Evolutionary conservation across 73 alveolate genomes (phyloP).

Genomic region (Blepharisma japonicum): DNA sequence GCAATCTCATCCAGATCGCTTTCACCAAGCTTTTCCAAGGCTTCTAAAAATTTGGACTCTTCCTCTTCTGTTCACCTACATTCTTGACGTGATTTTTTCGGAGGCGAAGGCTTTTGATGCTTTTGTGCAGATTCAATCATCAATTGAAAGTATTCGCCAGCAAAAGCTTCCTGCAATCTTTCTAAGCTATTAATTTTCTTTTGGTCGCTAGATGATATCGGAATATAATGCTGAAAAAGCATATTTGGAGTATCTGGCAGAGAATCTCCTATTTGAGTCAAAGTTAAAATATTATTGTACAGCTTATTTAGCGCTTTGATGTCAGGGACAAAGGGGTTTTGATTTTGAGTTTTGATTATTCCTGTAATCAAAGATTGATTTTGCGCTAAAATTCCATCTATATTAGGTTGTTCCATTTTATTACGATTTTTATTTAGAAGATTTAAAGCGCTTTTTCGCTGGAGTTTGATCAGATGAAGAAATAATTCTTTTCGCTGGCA

Average conservation of each 20-base stretch:
- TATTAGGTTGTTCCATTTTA: too few species aligned
- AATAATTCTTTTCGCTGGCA: too few species aligned
- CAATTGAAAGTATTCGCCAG: slow-evolving; percentile 19
- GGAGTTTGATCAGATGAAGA: too few species aligned
- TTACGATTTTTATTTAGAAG: too few species aligned
- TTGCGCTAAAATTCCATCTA: slow-evolving; percentile 3
- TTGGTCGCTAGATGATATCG: slow-evolving; percentile 15
- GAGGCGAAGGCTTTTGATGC: slow-evolving; percentile 23
- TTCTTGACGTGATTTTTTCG: slow-evolving; percentile 10
- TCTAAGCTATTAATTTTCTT: slow-evolving; percentile 4
- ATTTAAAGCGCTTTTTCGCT: too few species aligned
- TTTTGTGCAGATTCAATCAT: slow-evolving; percentile 30
- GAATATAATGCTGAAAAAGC: slow-evolving; percentile 22
- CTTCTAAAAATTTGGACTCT: slow-evolving; percentile 6
- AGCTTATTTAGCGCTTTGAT: background rate
- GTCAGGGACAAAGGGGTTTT: slow-evolving; percentile 1
- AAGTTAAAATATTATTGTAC: background rate
- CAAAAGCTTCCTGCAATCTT: slow-evolving; percentile 23
- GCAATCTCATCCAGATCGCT: background rate
- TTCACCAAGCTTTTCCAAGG: slow-evolving; percentile 6
- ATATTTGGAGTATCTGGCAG: slow-evolving; percentile 25
- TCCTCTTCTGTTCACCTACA: slow-evolving; percentile 13
- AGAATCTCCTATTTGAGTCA: background rate
- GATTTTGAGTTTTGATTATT: background rate
- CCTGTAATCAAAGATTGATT: background rate